phyloP scores from a whole-genome alignment of 768 basidiomycete genomes.

The Solioccasus polychromus region DNA sequence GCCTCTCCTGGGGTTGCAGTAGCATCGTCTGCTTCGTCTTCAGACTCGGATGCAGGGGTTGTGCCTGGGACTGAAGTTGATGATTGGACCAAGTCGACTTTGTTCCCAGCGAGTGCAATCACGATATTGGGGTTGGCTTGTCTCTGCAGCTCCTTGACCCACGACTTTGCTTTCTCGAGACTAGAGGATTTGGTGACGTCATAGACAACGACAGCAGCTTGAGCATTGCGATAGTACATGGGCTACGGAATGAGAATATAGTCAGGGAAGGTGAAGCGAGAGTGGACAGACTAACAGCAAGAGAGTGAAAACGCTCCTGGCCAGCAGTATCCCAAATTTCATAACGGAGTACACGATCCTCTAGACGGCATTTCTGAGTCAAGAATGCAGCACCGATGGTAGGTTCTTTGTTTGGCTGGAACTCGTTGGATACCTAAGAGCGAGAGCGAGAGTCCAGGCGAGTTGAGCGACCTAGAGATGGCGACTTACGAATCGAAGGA shows the following conservation, averaged over 20 bases:
- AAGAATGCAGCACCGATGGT: conserved; percentile 97
- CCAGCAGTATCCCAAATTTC: conserved; percentile 98
- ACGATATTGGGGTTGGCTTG: conserved; percentile 99
- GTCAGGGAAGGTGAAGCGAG: conserved; percentile 5
- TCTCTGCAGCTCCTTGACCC: conserved; percentile 98
- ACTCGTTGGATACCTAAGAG: conserved; percentile 94
- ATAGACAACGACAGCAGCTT: conserved; percentile 97
- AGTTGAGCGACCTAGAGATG: conserved; percentile 9
- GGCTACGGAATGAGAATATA: conserved; percentile 48
- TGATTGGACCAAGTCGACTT: conserved; percentile 84
- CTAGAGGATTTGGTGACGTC: conserved; percentile 95
- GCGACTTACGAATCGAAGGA: conserved; percentile 84
- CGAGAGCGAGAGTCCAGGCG: not conserved
- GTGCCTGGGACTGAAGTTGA: conserved; percentile 50
- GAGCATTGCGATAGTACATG: conserved; percentile 99
- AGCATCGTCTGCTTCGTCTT: conserved; percentile 93
- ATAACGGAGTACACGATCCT: conserved; percentile 89
- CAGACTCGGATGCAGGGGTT: conserved; percentile 60
- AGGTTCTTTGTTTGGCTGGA: conserved; percentile 98
- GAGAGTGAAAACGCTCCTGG: conserved; percentile 96
- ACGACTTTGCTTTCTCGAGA: conserved; percentile 97
- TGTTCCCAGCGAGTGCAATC: conserved; percentile 97
- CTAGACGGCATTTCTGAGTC: conserved; percentile 92
- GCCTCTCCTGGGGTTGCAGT: conserved; percentile 78
- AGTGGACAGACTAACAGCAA: conserved; percentile 61